Base-by-base conservation (phyloP, 2,329 filamentous ascomycete species). In the Diaporthe vaccinii region DNA sequence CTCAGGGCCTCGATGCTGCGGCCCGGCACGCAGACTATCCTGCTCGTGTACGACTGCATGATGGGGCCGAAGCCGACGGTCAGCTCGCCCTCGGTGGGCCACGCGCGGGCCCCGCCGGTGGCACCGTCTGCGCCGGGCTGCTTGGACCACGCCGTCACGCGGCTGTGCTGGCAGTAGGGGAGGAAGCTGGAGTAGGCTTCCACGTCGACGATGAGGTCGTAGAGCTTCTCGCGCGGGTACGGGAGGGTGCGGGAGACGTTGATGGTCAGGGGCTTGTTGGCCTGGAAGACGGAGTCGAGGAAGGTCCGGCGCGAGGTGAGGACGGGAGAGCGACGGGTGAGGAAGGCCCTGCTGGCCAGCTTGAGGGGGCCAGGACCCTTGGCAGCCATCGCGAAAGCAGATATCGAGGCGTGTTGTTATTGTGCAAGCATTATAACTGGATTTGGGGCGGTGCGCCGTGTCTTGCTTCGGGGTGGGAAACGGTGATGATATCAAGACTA, bases 121-220 rank as follows among this genome's bases (percentile, higher is more conserved):
- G 58, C 73, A 2, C 85, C 81, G 41, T 85, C 81, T 36, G 85
- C 76, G 80, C 90, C 87, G 12, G 90, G 44, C 20, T 49, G 87
- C 17, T 82, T 72, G 9, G 94, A 93, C 90, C 93, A 95, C 75
- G 89, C 87, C 1, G 95, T 98, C 55, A 98, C 95, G 76, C 88
- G 89, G 51, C 94, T 96, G 61, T 87, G 88, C 58, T 91, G 90
- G 85, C 96, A 98, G 89, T 97, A 98, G 15, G 97, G 97, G n/a
- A 99, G 91, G 88, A 98, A 99, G 78, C 87, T 83, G 51, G 89
- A 87, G 90, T 99, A 99, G 77, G 91, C 91, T 83, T 95, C 91
- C 78, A 99, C 92, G 84, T 98, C 95, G 85, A 95, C 92, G 83
- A 99, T 96, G 73, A 98, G 90, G 78, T 89, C 88, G 90, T 97